Evolutionary conservation across 2,329 filamentous ascomycete genomes (phyloP).

Genomic region (Fusarium solani-melongenae): DNA sequence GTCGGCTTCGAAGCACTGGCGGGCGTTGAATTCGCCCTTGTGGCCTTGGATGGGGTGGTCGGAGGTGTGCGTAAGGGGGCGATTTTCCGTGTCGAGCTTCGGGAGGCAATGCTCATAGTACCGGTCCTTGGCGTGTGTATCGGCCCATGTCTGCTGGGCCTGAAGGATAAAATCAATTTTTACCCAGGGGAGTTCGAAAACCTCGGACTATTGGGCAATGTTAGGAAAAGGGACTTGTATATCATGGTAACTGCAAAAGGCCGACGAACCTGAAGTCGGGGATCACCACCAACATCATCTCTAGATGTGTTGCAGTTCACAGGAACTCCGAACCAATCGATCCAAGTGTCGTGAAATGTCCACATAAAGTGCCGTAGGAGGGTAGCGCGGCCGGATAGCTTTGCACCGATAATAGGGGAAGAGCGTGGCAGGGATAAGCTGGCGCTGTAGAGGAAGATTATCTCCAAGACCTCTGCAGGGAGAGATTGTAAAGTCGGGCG

Average conservation of each 20-base stretch:
- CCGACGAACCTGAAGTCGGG: slow-evolving; percentile 56
- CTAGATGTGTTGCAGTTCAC: slow-evolving; percentile 1
- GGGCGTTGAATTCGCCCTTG: slow-evolving; percentile 46
- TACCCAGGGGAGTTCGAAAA: slow-evolving; percentile 58
- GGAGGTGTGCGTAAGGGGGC: slow-evolving; percentile 11
- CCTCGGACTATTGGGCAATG: slow-evolving; percentile 48
- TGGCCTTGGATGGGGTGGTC: slow-evolving; percentile 39
- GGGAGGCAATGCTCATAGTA: slow-evolving; percentile 49
- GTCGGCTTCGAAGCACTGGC: slow-evolving; percentile 51
- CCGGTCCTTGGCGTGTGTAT: slow-evolving; percentile 49
- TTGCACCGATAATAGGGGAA: slow-evolving; percentile 56
- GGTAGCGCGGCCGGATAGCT: slow-evolving; percentile 56
- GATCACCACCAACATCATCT: slow-evolving; percentile 48
- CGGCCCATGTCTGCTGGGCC: slow-evolving; percentile 60
- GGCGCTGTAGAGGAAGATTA: slow-evolving; percentile 61
- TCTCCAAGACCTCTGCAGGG: slow-evolving; percentile 65
- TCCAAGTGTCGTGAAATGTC: slow-evolving; percentile 53
- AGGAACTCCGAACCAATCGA: slow-evolving; percentile 50
- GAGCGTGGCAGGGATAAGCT: slow-evolving; percentile 60
- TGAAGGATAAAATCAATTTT: slow-evolving; percentile 58
- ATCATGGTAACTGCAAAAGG: neutral
- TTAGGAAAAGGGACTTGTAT: neutral
- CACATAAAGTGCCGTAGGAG: slow-evolving; percentile 51
- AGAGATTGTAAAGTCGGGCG: slow-evolving; percentile 50
- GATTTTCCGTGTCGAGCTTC: slow-evolving; percentile 16